Conservation (phyloP, 331 rosid species). For the Arachis monticola region DNA sequence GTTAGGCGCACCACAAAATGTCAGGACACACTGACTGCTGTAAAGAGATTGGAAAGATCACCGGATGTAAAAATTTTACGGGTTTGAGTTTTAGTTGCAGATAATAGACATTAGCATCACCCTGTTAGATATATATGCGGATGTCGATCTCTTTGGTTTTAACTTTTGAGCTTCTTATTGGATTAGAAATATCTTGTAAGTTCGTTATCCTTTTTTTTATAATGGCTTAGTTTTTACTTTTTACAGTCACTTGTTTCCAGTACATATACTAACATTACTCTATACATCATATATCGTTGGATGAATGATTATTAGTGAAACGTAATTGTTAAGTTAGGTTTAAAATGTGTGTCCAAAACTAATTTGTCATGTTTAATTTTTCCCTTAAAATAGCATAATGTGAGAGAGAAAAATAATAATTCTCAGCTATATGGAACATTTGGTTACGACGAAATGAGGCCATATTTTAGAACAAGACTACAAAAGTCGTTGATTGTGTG, state of each 20-base stretch:
- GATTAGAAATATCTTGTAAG: constrained; percentile 30
- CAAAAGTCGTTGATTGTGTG: too few species aligned
- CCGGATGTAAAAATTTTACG: constrained; percentile 43
- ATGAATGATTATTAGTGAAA: not conserved
- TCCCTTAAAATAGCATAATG: not conserved
- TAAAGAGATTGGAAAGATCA: constrained; percentile 33
- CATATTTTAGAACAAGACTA: too few species aligned
- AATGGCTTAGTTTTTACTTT: constrained; percentile 9
- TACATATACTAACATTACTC: not conserved
- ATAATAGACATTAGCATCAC: constrained; percentile 8
- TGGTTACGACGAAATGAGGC: too few species aligned
- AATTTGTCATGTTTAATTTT: not conserved
- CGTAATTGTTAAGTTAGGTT: not conserved
- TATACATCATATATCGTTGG: not conserved
- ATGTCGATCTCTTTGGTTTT: constrained; percentile 27
- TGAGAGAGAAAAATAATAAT: not conserved
- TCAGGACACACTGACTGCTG: constrained; percentile 41
- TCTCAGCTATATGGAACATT: too few species aligned
- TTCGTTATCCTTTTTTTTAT: not conserved
- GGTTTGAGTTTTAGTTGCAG: constrained; percentile 40
- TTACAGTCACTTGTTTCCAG: not conserved
- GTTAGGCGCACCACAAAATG: constrained; percentile 54
- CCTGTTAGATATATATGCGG: not conserved
- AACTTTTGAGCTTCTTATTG: constrained; percentile 23
- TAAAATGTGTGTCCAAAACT: not conserved